phyloP scores from a whole-genome alignment of 345 rosid species.

The Pistacia integerrima region DNA sequence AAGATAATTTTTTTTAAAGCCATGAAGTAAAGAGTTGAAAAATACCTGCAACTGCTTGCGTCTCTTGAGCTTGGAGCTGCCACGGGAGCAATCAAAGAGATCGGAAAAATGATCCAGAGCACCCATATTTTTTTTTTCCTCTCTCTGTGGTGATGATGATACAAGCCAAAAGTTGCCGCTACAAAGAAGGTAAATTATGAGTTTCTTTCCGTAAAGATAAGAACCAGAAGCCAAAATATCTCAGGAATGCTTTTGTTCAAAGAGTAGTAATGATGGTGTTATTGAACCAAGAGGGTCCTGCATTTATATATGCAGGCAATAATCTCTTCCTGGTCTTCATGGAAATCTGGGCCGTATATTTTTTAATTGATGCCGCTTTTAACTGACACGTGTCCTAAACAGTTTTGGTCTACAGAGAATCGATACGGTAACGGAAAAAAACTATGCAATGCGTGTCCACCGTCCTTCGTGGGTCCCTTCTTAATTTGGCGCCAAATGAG shows the following conservation, averaged over 20 bases:
- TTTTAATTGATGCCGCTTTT: neutral
- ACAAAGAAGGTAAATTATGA: neutral
- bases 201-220: neutral
- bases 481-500: neutral
- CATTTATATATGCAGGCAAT: neutral
- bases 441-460: neutral
- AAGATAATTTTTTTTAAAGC: too few relatives aligned
- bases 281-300: neutral
- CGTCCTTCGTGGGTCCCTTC: neutral
- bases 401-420: neutral
- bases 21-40: neutral
- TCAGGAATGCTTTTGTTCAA: neutral
- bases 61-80: slow-evolving; percentile 53
- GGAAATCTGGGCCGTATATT: neutral
- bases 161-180: neutral
- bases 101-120: slow-evolving; percentile 83
- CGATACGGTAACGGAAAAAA: neutral
- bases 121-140: slow-evolving; percentile 51
- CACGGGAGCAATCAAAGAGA: slow-evolving; percentile 73
- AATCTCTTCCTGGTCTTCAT: neutral
- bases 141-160: neutral
- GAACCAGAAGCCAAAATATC: neutral
- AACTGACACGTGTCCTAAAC: neutral
- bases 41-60: slow-evolving; percentile 80
- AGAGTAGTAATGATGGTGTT: neutral